A percentile compares a stretch with the other conserved stretches of the same genome.
These are phyloP conservation scores for Asclepias syriaca DNA, from an alignment of 257 asterid genomes.

Conservation along the genomic window DNA sequence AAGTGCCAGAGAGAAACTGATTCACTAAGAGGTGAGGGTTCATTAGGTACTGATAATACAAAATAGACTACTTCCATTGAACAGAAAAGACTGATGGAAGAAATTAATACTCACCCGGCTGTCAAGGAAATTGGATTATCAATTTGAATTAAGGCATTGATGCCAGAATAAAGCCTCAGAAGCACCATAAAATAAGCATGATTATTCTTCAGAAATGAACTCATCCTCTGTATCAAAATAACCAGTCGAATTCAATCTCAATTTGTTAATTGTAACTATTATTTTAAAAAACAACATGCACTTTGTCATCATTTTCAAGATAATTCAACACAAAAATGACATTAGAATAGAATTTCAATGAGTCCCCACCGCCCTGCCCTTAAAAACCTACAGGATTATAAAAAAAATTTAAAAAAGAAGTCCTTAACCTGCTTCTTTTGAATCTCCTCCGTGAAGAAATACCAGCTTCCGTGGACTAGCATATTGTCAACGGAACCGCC, in stretches of 20 bases:
- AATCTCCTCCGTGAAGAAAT: not conserved
- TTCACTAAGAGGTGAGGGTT: not conserved
- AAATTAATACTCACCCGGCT: not conserved
- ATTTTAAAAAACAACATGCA: not conserved
- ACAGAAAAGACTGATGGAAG: not conserved
- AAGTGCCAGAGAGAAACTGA: not conserved
- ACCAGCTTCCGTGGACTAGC: not conserved
- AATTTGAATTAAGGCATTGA: not conserved
- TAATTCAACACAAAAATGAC: not conserved
- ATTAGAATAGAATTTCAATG: not conserved
- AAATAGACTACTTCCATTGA: not conserved
- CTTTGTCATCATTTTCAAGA: not conserved
- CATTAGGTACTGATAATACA: not conserved
- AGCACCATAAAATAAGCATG: not conserved
- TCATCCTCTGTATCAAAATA: not conserved
- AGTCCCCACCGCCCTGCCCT: not conserved
- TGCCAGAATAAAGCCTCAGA: not conserved
- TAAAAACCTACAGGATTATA: too few species aligned
- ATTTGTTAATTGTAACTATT: not conserved
- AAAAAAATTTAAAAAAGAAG: not conserved
- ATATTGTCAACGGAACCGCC: not conserved
- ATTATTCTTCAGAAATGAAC: not conserved
- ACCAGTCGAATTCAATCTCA: not conserved
- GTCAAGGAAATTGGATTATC: not conserved
- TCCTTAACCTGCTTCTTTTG: not conserved